Base-by-base conservation (phyloP, 129 eudicot species). In the Dittrichia graveolens region DNA sequence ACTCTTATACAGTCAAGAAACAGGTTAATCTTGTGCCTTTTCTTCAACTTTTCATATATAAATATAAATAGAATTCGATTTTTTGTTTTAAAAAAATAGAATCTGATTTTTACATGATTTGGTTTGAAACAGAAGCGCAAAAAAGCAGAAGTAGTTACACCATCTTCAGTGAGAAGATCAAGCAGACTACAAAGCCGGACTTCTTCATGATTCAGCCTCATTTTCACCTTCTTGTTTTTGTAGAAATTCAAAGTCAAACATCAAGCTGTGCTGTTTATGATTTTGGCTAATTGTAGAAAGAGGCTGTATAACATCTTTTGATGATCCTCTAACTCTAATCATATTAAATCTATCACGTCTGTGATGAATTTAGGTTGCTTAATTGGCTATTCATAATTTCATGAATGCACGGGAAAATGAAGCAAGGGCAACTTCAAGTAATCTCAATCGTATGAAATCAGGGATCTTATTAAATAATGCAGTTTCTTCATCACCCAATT, bases 141-240 rank as follows among this genome's bases (percentile, higher is more conserved):
- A 79, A 74, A 52, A 4, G 74, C 54, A 53, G 84, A 72, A 66
- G 67, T 44, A 52, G 77, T 39, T 18, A 49, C 68, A 18, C 58
- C 85, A 40, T 82, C 96, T 45, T 78, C 97, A 4, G 79, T 86
- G 53, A 91, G 97, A 67, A 79, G 97, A 81, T 91, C 97, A 61
- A 83, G 82, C 63, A 63, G 97, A 68, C 61, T 88, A 13, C 92
- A 84, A 42, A 74, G 50, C 49, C 86, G 83, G 2, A 63, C 87
- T 13, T 5, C 97, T 69, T 90, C 96, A 34, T 83, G 89, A 84
- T 65, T 61, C 47, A n/a, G 18, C 54, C 8, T 37, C 70, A 39
- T 43, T 7, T 19, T 19, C 34, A 3, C 57, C 49, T 55, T 24
- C 37, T 24, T 49, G 55, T 18, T 41, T 7, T 19, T 16, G 43